Evolutionary conservation across 2,329 filamentous ascomycete genomes (phyloP).

Genomic region (Talaromyces islandicus): DNA sequence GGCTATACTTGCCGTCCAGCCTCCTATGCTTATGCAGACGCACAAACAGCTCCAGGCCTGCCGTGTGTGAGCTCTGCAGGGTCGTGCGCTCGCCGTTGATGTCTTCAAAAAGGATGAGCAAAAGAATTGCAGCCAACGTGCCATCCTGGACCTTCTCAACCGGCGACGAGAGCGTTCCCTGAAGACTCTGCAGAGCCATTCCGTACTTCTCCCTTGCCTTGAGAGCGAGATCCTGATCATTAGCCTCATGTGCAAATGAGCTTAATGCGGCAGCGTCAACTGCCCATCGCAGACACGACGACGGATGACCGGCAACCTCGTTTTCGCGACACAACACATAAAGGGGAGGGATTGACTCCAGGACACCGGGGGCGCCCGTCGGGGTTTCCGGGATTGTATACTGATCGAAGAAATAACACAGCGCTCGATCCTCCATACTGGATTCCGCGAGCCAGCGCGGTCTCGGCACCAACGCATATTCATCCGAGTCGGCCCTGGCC

Average conservation of each 20-base stretch:
- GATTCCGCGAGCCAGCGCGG: slow-evolving; percentile 21
- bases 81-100: slow-evolving; percentile 31
- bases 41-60: slow-evolving; percentile 30
- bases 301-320: slow-evolving; percentile 13
- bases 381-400: slow-evolving; percentile 24
- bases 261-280: slow-evolving; percentile 31
- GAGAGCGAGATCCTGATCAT: slow-evolving; percentile 19
- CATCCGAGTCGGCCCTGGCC: neutral
- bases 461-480: slow-evolving; percentile 7
- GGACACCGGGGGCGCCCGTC: slow-evolving; percentile 23
- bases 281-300: slow-evolving; percentile 26
- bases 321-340: slow-evolving; percentile 25
- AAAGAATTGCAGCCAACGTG: slow-evolving; percentile 31
- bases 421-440: slow-evolving; percentile 30
- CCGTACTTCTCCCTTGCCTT: slow-evolving; percentile 28
- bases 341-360: slow-evolving; percentile 31
- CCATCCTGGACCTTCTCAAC: slow-evolving; percentile 28
- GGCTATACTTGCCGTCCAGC: slow-evolving; percentile 23
- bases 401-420: slow-evolving; percentile 38
- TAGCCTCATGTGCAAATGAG: slow-evolving; percentile 25
- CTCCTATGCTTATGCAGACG: slow-evolving; percentile 27
- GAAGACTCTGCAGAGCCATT: slow-evolving; percentile 24
- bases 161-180: slow-evolving; percentile 23
- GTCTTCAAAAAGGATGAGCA: slow-evolving; percentile 34
- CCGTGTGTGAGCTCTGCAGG: slow-evolving; percentile 29